Conservation (phyloP, 352 stramenopile genomes). For the Pythium scleroteichum region DNA sequence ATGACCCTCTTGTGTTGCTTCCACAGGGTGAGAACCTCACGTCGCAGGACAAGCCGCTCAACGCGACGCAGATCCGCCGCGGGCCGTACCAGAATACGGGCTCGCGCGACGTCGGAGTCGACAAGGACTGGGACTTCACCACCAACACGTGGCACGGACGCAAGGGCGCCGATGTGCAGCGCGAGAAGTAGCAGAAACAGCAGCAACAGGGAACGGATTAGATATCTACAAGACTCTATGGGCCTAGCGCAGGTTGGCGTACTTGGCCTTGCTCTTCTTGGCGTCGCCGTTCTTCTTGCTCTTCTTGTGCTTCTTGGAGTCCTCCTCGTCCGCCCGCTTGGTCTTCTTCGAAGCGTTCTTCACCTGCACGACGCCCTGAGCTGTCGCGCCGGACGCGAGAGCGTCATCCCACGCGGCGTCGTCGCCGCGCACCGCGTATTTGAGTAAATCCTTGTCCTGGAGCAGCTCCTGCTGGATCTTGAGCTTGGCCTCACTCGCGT, state of each 20-base stretch:
- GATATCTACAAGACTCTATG: conserved; percentile 5
- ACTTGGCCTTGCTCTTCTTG: conserved; percentile 65
- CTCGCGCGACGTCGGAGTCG: conserved; percentile 71
- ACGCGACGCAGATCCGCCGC: conserved; percentile 73
- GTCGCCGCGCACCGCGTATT: conserved; percentile 94
- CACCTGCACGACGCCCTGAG: conserved; percentile 72
- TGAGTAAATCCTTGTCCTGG: conserved; percentile 92
- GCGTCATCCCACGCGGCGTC: conserved; percentile 91
- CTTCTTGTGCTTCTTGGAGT: conserved; percentile 50
- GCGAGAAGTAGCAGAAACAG: conserved; percentile 26
- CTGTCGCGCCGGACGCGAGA: conserved; percentile 40
- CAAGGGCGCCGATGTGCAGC: conserved; percentile 34
- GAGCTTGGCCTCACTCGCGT: conserved; percentile 73
- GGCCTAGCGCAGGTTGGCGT: conserved; percentile 54
- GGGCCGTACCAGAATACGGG: conserved; percentile 82
- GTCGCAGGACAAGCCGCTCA: conserved; percentile 57
- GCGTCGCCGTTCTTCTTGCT: conserved; percentile 41
- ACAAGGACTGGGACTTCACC: conserved; percentile 81
- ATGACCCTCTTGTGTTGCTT: conserved; percentile 1
- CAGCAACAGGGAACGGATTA: conserved; percentile 1
- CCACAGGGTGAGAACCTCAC: conserved; percentile 57
- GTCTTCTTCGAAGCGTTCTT: conserved; percentile 77
- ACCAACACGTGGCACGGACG: conserved; percentile 67
- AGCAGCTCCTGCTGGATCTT: conserved; percentile 80
- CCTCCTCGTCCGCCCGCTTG: conserved; percentile 40